Evolutionary conservation across 2,329 filamentous ascomycete genomes (phyloP), one percentile per base, ranked within the genome.

Genomic region (Fusarium sp.): DNA sequence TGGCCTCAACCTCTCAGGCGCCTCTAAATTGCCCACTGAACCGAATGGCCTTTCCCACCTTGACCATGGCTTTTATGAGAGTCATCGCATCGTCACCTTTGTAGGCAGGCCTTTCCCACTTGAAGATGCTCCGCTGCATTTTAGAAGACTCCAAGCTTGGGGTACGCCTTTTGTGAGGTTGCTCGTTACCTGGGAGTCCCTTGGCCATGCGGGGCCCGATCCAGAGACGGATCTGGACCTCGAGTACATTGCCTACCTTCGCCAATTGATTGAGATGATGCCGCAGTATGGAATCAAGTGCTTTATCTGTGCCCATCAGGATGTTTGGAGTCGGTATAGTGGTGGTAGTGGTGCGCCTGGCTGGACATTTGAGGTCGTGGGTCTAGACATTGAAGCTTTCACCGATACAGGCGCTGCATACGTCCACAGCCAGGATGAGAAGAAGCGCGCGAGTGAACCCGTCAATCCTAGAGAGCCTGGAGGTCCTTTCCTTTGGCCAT

Each of bases 281-380:
- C 76, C 79, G 0, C 59, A 67, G 40, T 80, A 79, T 46, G 80
- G 80, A 23, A 73, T 82, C 44, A 78, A 78, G 57, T 80, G 80
- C 65, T 82, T 82, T 59, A 55, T 82, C n/a, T 81, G 81, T 59
- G 80, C 79, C 0, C 80, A 82, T 23, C 80, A 82, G 63, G 80
- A 82, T 42, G 80, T 81, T 12, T 82, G 80, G 80, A 81, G 80
- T 45, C 74, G 80, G 7, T 81, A 79, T 57, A 80, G 80, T 31
- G 80, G 80, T 11, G 80, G 80, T 0, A 82, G 80, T 42, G 80
- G 80, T 46, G 80, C 80, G 6, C 80, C 80, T 0, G 76, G 78
- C 9, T 82, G 80, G 80, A 82, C 80, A 0, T 81, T 82, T 61
- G 77, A 80, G 53, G 75, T 79, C 1, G 80, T 77, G 2, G 80